Evolutionary conservation across 2,329 filamentous ascomycete species (phyloP).

Genomic region (Exophiala lecanii-corni): DNA sequence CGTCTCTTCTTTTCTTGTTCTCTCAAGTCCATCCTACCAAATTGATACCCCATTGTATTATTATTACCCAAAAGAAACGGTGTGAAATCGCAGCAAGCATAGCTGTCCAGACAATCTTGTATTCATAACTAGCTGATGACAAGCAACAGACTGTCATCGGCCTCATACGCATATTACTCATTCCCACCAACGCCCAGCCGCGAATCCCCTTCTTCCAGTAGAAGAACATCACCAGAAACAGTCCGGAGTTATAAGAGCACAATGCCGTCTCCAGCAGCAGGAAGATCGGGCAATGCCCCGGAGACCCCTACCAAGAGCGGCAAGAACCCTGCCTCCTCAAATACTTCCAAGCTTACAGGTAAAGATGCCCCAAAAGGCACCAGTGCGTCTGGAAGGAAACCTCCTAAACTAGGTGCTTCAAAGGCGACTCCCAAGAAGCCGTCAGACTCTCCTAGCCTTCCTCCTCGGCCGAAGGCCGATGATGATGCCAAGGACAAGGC

Average conservation of each 20-base stretch:
- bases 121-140: constrained; percentile 22
- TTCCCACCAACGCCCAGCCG: constrained; percentile 24
- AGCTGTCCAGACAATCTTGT: constrained; percentile 12
- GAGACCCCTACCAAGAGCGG: constrained; percentile 29
- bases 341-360: constrained; percentile 25
- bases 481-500: constrained; percentile 20
- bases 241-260: constrained; percentile 22
- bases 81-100: constrained; percentile 1
- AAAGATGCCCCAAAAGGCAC: constrained; percentile 13
- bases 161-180: constrained; percentile 28
- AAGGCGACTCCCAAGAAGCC: constrained; percentile 25
- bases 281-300: constrained; percentile 21
- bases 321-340: constrained; percentile 27
- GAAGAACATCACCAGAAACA: constrained; percentile 19
- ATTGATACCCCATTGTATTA: constrained; percentile 9
- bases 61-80: constrained; percentile 2
- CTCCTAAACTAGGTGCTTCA: constrained; percentile 26
- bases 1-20: constrained; percentile 6
- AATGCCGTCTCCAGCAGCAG: constrained; percentile 27
- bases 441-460: constrained; percentile 16
- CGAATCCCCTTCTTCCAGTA: constrained; percentile 13
- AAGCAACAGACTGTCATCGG: constrained; percentile 24
- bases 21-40: constrained; percentile 16
- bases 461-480: constrained; percentile 13
- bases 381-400: constrained; percentile 19